Evolutionary conservation across 768 basidiomycete genomes (phyloP).

Genomic region (Rhodotorula paludigena): DNA sequence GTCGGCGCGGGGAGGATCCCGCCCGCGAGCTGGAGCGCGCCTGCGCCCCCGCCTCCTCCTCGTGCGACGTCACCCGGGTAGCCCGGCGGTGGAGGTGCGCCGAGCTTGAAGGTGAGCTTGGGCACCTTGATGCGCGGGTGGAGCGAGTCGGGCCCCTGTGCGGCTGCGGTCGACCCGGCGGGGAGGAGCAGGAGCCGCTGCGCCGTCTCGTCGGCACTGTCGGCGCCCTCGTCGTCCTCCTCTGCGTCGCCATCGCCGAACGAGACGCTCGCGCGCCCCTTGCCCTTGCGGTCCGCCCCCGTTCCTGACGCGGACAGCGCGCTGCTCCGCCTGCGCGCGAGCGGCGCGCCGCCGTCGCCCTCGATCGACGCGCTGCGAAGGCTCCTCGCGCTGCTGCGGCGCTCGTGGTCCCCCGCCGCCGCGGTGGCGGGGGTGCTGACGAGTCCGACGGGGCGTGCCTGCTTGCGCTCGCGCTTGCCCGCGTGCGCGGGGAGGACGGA

Average conservation of each 20-base stretch:
- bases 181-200: not conserved
- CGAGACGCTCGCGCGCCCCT: conserved; percentile 12
- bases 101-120: conserved; percentile 1
- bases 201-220: conserved; percentile 40
- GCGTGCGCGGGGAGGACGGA: not conserved
- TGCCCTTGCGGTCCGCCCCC: conserved; percentile 5
- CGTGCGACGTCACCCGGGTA: too few relatives aligned
- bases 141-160: conserved; percentile 31
- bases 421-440: not conserved
- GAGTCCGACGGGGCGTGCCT: conserved; percentile 17
- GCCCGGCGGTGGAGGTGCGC: too few relatives aligned
- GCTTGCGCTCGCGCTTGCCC: conserved; percentile 10
- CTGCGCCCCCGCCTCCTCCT: too few relatives aligned
- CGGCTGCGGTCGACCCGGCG: not conserved
- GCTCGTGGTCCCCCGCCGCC: conserved; percentile 1
- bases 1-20: not conserved
- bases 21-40: not conserved
- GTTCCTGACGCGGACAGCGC: not conserved
- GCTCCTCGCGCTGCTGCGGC: conserved; percentile 32
- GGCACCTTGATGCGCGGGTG: conserved; percentile 13
- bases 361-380: not conserved
- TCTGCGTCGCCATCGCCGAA: too few relatives aligned
- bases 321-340: conserved; percentile 35
- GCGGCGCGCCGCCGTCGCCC: not conserved
- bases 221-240: conserved; percentile 41